Percentiles rank a stretch among this genome's conserved stretches.
Conservation (phyloP, 2,329 filamentous ascomycete species). For the Onygena corvina region DNA sequence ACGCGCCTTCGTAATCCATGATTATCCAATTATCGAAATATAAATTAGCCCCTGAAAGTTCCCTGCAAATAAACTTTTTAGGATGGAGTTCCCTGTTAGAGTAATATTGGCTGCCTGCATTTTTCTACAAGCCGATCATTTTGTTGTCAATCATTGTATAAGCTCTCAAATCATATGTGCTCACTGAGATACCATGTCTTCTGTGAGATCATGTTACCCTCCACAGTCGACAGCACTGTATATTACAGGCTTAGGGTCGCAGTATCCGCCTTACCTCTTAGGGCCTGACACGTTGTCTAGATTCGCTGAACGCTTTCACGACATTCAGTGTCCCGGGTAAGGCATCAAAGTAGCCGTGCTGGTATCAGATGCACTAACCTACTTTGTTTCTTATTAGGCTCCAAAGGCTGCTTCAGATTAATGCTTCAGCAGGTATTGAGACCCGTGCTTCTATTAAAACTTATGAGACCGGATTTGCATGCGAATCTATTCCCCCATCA, state of each 20-base stretch:
- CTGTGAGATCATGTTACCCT: too few species aligned
- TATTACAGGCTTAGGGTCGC: conserved; percentile 17
- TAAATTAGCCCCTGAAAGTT: too few species aligned
- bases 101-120: too few species aligned
- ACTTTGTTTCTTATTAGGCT: neutral
- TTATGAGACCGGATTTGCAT: neutral
- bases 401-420: neutral
- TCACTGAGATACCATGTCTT: too few species aligned
- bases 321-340: neutral
- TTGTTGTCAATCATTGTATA: too few species aligned
- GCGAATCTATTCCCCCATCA: neutral
- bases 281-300: neutral
- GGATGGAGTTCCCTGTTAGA: too few species aligned
- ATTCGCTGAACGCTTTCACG: neutral
- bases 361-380: neutral
- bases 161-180: too few species aligned
- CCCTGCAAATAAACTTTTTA: too few species aligned
- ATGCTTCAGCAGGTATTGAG: neutral
- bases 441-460: neutral
- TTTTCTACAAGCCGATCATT: too few species aligned
- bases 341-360: neutral
- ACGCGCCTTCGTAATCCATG: too few species aligned
- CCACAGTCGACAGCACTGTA: conserved; percentile 10
- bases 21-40: too few species aligned
- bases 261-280: neutral